Percentiles rank a stretch among this genome's conserved stretches.
Evolutionary conservation across 257 asterid species (phyloP).

Genomic region (Gentiana dahurica): DNA sequence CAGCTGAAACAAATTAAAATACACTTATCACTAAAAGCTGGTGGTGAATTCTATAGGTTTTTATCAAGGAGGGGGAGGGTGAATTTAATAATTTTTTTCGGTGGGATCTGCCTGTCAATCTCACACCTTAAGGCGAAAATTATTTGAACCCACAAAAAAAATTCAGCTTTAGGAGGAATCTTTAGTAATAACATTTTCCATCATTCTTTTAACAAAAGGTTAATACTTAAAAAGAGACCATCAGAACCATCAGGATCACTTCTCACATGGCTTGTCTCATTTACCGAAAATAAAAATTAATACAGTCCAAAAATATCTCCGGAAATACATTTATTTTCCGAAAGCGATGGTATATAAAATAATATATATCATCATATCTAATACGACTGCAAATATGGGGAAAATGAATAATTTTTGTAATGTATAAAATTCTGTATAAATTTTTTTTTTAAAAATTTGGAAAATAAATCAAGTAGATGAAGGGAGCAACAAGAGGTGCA

Average conservation of each 20-base stretch:
- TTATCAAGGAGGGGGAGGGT: slow-evolving; percentile 55
- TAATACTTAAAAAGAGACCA: slow-evolving; percentile 9
- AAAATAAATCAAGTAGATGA: too few relatives aligned
- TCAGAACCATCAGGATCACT: slow-evolving; percentile 18
- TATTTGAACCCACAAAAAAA: background rate
- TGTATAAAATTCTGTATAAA: too few relatives aligned
- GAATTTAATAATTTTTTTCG: slow-evolving; percentile 76
- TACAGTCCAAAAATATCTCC: too few relatives aligned
- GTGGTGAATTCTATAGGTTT: slow-evolving; percentile 68
- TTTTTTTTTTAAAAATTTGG: too few relatives aligned
- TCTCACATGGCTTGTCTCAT: slow-evolving; percentile 12
- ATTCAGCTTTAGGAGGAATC: slow-evolving; percentile 17
- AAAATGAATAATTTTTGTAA: too few relatives aligned
- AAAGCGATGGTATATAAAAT: too few relatives aligned
- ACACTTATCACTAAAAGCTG: slow-evolving; percentile 32
- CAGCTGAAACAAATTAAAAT: slow-evolving; percentile 25
- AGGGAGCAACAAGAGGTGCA: slow-evolving; percentile 17
- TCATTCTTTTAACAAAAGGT: slow-evolving; percentile 11
- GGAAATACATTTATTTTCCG: background rate
- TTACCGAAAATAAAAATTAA: slow-evolving; percentile 7
- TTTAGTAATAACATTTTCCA: slow-evolving; percentile 7
- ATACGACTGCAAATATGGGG: too few relatives aligned
- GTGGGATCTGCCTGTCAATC: slow-evolving; percentile 97
- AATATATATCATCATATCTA: too few relatives aligned
- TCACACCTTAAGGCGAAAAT: slow-evolving; percentile 26